A percentile compares a stretch with the other conserved stretches of the same genome.
Conservation (phyloP, 371 early-diverging fungal species). For the Mortierella polycephala region DNA sequence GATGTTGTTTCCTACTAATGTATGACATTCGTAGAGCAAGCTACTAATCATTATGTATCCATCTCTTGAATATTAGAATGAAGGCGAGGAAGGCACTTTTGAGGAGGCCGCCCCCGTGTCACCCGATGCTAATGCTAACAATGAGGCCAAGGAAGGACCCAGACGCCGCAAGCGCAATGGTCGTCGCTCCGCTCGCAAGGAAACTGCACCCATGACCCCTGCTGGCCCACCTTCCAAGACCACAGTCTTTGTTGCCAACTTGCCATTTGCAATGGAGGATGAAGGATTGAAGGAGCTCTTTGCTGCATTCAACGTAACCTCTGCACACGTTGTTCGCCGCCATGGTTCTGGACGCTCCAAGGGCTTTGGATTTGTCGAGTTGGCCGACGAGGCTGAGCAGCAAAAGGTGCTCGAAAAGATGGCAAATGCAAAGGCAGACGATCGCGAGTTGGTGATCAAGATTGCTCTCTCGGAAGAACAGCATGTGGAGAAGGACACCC, state of each 20-base stretch:
- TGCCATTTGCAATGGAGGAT: constrained; percentile 87
- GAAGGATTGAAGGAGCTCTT: constrained; percentile 82
- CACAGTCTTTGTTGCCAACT: constrained; percentile 90
- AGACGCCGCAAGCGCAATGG: constrained; percentile 35
- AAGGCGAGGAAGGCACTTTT: constrained; percentile 39
- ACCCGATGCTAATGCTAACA: constrained; percentile 20
- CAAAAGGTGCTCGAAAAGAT: constrained; percentile 75
- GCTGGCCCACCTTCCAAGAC: constrained; percentile 80
- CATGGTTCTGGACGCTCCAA: constrained; percentile 73
- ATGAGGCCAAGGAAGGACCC: constrained; percentile 41
- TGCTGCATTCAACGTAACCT: constrained; percentile 76
- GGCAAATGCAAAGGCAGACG: constrained; percentile 71
- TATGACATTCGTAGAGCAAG: too few relatives aligned
- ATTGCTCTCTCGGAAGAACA: constrained; percentile 74
- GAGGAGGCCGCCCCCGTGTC: constrained; percentile 23
- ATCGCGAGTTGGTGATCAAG: constrained; percentile 77
- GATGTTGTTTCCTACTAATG: not conserved
- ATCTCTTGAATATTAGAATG: constrained; percentile 21
- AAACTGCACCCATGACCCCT: constrained; percentile 13
- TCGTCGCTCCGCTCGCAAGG: constrained; percentile 38
- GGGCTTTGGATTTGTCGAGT: constrained; percentile 94
- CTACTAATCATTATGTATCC: not conserved
- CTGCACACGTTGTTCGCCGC: constrained; percentile 77
- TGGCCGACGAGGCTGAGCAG: constrained; percentile 83
- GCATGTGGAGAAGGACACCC: constrained; percentile 8